Evolutionary conservation across 2,329 filamentous ascomycete species (phyloP).

Genomic region (Xylariales sp.): DNA sequence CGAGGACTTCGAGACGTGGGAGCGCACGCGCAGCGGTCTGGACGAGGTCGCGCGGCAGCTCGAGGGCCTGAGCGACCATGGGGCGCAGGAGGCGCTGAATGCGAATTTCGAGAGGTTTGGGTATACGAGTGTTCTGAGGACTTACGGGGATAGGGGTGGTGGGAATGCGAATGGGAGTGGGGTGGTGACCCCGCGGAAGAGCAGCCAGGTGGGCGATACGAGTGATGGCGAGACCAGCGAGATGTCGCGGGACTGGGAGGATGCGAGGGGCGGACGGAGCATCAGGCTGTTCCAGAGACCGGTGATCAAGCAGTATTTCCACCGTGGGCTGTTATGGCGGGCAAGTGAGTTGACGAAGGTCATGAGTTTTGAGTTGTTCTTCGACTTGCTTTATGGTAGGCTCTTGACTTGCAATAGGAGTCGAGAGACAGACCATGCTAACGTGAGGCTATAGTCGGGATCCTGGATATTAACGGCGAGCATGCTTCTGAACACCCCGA

Average conservation of each 20-base stretch:
- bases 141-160: conserved; percentile 36
- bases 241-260: neutral
- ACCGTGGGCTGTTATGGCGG: conserved; percentile 60
- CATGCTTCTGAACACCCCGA: conserved; percentile 51
- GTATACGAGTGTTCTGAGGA: conserved; percentile 44
- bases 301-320: conserved; percentile 60
- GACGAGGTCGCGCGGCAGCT: conserved; percentile 48
- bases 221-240: neutral
- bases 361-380: conserved; percentile 59
- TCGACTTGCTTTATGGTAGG: conserved; percentile 54
- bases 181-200: too few species aligned
- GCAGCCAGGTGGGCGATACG: neutral
- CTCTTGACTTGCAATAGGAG: neutral
- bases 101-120: conserved; percentile 61
- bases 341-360: conserved; percentile 55
- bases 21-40: conserved; percentile 48
- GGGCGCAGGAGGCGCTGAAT: conserved; percentile 43
- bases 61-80: conserved; percentile 47
- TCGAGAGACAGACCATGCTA: neutral
- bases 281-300: conserved; percentile 57
- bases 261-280: conserved; percentile 31
- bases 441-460: conserved; percentile 44
- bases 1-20: conserved; percentile 50
- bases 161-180: conserved; percentile 20
- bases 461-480: conserved; percentile 60